Evolutionary conservation across 306 rosid genomes (phyloP), one percentile per base, ranked within the genome.

Genomic region (Sesbania bispinosa): DNA sequence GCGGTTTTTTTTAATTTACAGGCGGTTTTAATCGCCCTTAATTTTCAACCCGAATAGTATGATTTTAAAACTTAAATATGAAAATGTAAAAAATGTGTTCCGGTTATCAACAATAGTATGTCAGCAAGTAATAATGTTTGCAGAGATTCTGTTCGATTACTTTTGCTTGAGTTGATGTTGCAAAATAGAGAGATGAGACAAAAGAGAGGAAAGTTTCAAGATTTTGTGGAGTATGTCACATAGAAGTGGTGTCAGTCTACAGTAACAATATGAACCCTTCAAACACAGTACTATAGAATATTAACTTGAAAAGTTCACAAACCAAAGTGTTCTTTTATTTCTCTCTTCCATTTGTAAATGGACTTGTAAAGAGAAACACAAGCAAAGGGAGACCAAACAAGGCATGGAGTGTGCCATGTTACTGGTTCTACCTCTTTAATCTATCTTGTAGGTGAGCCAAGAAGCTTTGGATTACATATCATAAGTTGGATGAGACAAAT

Each of bases 391-490:
- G 81, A 33, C 58, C 62, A 63, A 77, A 64, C 36, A 70, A 61
- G 45, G 38, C 73, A 58, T 39, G 53, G 69, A 60, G 20, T 39
- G 62, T 30, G 52, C 71, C 61, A 58, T 85, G 77, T 33, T 47
- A 20, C 45, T 48, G 77, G 53, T 80, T 42, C 42, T 84, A 80
- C 77, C 73, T 67, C 74, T 51, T 26, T 15, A 23, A 21, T 72
- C 38, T 43, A 26, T 26, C 15, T n/a, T n/a, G n/a, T 24, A 77
- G 82, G 88, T 67, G 78, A 92, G 97, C 96, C 97, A 92, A 89
- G 97, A 89, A 92, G 96, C 97, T 53, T 84, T 55, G 89, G 75
- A 75, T 67, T 69, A 73, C 80, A 64, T 74, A 67, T 74, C 73
- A 35, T 29, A 77, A 61, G 58, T 63, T 77, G 66, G 71, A 66